Evolutionary conservation across 768 basidiomycete species (phyloP).

Genomic region (Termitomyces sp.): DNA sequence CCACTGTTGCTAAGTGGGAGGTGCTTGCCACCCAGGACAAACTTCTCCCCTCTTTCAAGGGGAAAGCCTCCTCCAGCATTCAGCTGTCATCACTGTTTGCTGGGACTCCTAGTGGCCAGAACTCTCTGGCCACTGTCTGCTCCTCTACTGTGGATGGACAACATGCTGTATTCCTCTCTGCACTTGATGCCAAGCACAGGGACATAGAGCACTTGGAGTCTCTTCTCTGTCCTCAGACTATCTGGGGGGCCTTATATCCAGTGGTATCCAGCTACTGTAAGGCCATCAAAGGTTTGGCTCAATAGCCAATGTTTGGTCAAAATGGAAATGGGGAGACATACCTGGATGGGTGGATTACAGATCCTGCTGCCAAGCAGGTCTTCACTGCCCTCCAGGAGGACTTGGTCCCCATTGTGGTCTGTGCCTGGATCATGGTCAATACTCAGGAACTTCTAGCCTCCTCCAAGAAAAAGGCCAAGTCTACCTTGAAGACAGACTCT

Average conservation of each 20-base stretch:
- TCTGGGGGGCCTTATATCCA: not conserved
- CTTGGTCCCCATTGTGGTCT: not conserved
- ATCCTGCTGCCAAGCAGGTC: not conserved
- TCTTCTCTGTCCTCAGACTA: too few species aligned
- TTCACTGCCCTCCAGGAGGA: not conserved
- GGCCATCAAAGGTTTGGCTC: not conserved
- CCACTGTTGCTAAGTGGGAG: too few species aligned
- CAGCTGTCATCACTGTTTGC: not conserved
- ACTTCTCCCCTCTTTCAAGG: not conserved
- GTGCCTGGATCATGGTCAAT: not conserved
- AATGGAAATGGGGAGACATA: rapidly evolving
- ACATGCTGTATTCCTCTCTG: not conserved
- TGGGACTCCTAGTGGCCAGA: not conserved
- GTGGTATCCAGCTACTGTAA: not conserved
- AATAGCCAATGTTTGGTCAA: not conserved
- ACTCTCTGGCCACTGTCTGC: not conserved
- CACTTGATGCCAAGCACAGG: too few species aligned
- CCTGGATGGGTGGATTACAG: not conserved
- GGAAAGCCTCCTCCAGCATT: not conserved
- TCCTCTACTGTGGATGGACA: too few species aligned
- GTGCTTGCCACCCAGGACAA: not conserved
- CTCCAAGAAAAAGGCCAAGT: too few species aligned
- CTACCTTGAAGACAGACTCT: not conserved
- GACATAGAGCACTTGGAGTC: too few species aligned
- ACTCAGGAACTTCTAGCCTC: too few species aligned